Evolutionary conservation across 305 asterid species (phyloP).

Genomic region (Fraxinus ornus): DNA sequence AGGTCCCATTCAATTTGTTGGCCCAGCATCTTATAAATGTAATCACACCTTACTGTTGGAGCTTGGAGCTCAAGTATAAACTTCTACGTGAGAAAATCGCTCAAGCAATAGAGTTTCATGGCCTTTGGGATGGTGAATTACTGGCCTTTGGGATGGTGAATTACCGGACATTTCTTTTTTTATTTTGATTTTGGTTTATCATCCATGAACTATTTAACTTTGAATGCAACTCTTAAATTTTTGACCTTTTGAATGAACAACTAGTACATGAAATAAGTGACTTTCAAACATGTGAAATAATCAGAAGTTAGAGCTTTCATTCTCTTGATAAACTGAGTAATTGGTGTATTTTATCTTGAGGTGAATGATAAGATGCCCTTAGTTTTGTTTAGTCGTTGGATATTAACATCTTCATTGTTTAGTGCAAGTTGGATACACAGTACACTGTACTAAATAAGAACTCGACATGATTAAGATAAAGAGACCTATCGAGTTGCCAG

Average conservation of each 20-base stretch:
- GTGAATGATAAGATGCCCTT: background rate
- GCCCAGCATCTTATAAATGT: slow-evolving; percentile 62
- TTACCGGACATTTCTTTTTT: background rate
- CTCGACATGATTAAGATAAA: background rate
- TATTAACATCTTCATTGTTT: background rate
- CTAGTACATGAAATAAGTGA: slow-evolving; percentile 6
- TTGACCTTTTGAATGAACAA: slow-evolving; percentile 2
- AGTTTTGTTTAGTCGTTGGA: background rate
- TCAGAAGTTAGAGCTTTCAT: background rate
- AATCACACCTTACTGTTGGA: slow-evolving; percentile 88
- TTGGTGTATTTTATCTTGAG: background rate
- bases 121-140: background rate
- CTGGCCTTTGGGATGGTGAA: background rate
- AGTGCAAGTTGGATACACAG: background rate
- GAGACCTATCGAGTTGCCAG: background rate
- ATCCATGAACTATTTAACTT: slow-evolving; percentile 8
- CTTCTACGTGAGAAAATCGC: slow-evolving; percentile 7
- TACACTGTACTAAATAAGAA: background rate
- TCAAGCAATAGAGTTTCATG: slow-evolving; percentile 10
- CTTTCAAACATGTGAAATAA: background rate
- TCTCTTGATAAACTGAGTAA: background rate
- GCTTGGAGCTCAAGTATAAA: slow-evolving; percentile 62
- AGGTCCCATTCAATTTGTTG: slow-evolving; percentile 93
- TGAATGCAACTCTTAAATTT: background rate
- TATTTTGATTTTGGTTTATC: background rate